These are phyloP conservation scores for Skeletonema tropicum DNA, from an alignment of 108 stramenopile genomes.

Conservation along the genomic window DNA sequence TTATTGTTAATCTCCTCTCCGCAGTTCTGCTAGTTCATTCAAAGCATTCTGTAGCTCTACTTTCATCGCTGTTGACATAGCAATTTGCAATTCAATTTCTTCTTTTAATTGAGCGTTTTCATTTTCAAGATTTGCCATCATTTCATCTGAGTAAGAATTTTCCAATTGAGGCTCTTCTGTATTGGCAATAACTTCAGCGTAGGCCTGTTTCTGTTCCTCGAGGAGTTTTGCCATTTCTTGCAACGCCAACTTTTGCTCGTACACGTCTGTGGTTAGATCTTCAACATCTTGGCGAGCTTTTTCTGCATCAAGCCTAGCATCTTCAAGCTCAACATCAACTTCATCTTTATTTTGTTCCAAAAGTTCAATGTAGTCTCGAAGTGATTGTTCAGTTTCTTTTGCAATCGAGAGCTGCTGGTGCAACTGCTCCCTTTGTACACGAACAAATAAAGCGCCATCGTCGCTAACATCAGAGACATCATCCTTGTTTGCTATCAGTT, in stretches of 20 bases:
- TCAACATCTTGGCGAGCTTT: neutral
- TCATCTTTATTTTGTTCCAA: constrained; percentile 35
- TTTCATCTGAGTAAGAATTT: neutral
- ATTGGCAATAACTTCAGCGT: constrained; percentile 3
- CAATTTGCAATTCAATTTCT: constrained; percentile 8
- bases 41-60: constrained; percentile 25
- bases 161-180: neutral
- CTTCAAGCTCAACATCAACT: constrained; percentile 34
- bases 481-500: constrained; percentile 1
- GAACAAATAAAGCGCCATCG: neutral
- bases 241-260: constrained; percentile 32
- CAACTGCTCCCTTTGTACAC: neutral
- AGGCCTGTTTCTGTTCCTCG: constrained; percentile 9
- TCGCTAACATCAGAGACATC: neutral
- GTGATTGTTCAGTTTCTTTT: constrained; percentile 25
- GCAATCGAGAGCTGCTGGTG: constrained; percentile 16
- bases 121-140: neutral
- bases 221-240: constrained; percentile 36
- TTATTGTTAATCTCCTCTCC: neutral
- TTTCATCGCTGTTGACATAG: constrained; percentile 11
- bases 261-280: constrained; percentile 1
- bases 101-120: constrained; percentile 15
- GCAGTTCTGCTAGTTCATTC: constrained; percentile 20
- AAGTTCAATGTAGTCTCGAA: constrained; percentile 24
- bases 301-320: constrained; percentile 12